Percentiles rank a stretch among this genome's conserved stretches.
Evolutionary conservation across 495 filamentous ascomycete species (phyloP).

Genomic region (Xylaria venustula): DNA sequence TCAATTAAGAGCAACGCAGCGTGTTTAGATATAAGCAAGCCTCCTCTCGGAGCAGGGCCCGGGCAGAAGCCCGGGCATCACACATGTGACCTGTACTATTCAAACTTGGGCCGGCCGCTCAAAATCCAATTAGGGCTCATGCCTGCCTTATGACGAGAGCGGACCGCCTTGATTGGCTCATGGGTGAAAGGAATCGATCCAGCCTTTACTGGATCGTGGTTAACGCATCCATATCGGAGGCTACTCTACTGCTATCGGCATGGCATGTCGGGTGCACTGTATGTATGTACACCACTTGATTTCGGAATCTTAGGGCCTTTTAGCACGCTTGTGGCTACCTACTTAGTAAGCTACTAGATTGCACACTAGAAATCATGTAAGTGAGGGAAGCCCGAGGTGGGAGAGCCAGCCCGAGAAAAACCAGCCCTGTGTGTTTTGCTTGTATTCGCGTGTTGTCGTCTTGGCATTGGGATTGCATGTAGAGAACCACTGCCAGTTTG

Average conservation of each 20-base stretch:
- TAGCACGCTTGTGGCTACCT: background rate
- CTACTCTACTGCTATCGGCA: background rate
- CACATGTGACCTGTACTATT: background rate
- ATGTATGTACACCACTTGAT: background rate
- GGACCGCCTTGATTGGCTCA: conserved; percentile 8
- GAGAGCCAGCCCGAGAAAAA: background rate
- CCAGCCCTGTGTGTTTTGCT: too few relatives aligned
- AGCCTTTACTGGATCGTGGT: conserved; percentile 11
- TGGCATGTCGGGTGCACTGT: background rate
- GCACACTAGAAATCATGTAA: too few relatives aligned
- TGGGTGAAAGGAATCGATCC: conserved; percentile 6
- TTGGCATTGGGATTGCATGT: background rate
- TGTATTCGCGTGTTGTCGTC: background rate
- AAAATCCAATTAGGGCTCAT: background rate
- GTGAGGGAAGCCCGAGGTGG: background rate
- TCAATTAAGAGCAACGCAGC: too few relatives aligned
- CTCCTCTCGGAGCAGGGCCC: too few relatives aligned
- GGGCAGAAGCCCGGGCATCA: too few relatives aligned
- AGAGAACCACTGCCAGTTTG: too few relatives aligned
- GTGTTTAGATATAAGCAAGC: too few relatives aligned
- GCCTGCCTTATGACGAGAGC: conserved; percentile 1
- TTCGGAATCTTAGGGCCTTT: background rate
- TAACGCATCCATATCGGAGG: conserved; percentile 5
- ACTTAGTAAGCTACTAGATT: background rate
- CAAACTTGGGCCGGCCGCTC: background rate